Evolutionary conservation across 192 early-diverging fungal species (phyloP).

Genomic region (Backusella psychrophila): DNA sequence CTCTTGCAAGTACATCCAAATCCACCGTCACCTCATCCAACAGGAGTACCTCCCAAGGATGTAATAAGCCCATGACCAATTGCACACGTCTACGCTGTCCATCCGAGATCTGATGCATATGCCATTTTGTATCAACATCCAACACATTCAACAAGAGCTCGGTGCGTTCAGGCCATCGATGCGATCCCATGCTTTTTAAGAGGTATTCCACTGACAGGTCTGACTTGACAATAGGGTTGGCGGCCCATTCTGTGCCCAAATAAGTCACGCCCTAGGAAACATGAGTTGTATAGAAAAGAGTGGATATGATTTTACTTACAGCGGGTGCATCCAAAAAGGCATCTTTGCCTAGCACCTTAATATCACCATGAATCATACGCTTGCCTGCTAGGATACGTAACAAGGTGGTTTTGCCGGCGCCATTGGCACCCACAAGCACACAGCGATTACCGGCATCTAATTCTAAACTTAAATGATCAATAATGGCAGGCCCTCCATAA

Average conservation of each 20-base stretch:
- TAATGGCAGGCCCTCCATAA: conserved; percentile 56
- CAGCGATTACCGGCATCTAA: conserved; percentile 57
- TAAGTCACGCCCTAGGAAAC: conserved; percentile 59
- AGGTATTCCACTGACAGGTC: conserved; percentile 67
- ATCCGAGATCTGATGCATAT: conserved; percentile 72
- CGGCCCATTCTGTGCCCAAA: conserved; percentile 79
- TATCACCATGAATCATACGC: conserved; percentile 49
- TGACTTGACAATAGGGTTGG: conserved; percentile 66
- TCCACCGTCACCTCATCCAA: conserved; percentile 83
- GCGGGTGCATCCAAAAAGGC: conserved; percentile 61
- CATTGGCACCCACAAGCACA: conserved; percentile 78
- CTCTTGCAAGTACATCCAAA: conserved; percentile 74
- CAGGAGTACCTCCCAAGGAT: conserved; percentile 66
- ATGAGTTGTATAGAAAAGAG: too few species aligned
- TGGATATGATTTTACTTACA: conserved; percentile 26
- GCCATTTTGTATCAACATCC: conserved; percentile 64
- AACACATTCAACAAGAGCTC: conserved; percentile 64
- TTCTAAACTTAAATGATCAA: conserved; percentile 51
- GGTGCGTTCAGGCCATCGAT: conserved; percentile 56
- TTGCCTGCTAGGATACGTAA: conserved; percentile 72
- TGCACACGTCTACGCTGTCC: conserved; percentile 63
- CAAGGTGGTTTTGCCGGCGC: conserved; percentile 68
- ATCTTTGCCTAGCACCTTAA: conserved; percentile 61
- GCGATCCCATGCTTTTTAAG: conserved; percentile 62
- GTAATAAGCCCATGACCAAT: conserved; percentile 70